Base-by-base conservation (phyloP, 192 early-diverging fungal species). In the Martensiomyces pterosporus region DNA sequence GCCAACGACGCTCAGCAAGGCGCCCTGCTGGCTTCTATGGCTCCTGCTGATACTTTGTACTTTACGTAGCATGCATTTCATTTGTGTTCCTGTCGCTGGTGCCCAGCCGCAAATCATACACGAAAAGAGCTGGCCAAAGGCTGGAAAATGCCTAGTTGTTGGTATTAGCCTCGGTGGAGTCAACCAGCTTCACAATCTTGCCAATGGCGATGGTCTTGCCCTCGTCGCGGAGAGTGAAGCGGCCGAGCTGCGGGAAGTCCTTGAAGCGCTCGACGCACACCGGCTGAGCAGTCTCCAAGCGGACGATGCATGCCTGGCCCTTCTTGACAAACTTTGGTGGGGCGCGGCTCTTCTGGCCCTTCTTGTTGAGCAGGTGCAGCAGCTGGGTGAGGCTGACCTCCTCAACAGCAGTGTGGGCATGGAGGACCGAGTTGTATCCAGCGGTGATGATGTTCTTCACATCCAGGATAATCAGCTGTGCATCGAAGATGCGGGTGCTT, bases 181-280 rank as follows among this genome's bases (percentile, higher is more conserved):
- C 17, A 9, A 41, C 14, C 14, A 98, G 68, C 79, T 91, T 93
- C 40, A 85, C 84, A 38, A 99, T 77, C 70, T 93, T 93, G 51
- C 97, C 97, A 47, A 99, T 88, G 24, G 94, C 97, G 63, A 80
- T 72, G 12, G 74, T 76, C 54, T 79, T 81, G 52, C 91, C 92
- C 79, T 99, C 94, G 59, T 97, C 94, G 55, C 97, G 87, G 21
- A 99, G 78, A n/a, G 94, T 99, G 74, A 99, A 98, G 39, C 97
- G 84, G 32, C 97, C 97, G 9, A 99, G 69, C 58, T 94, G 92
- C 34, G 89, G 85, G 47, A 88, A 85, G 18, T 91, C 87, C 14
- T 76, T 76, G 72, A 86, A 98, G 21, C 83, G 77, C 63, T 99
- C 97, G 9, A 94, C 67, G 54, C 93, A 94, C 16, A 97, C 68